Conservation (phyloP, 805 yeast species). For the Grigorovia jiainica region DNA sequence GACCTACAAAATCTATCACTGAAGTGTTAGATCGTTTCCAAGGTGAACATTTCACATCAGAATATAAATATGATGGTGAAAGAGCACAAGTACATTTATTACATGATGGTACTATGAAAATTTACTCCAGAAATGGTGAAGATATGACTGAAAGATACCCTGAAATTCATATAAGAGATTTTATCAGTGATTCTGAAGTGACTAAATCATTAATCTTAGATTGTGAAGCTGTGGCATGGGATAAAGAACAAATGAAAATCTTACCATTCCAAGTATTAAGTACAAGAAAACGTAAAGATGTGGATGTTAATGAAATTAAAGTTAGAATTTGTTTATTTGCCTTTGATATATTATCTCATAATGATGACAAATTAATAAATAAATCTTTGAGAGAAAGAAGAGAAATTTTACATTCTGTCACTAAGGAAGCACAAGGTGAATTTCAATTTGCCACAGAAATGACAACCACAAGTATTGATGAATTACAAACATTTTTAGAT, state of each 20-base stretch:
- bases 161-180: constrained; percentile 66
- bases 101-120: constrained; percentile 53
- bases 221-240: constrained; percentile 98
- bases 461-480: constrained; percentile 60
- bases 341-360: constrained; percentile 71
- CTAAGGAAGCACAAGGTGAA: constrained; percentile 60
- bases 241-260: constrained; percentile 62
- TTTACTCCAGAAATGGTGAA: constrained; percentile 91
- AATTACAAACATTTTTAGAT: constrained; percentile 76
- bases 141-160: constrained; percentile 96
- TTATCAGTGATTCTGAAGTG: constrained; percentile 31
- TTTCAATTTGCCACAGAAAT: constrained; percentile 71
- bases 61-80: constrained; percentile 96
- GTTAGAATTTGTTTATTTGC: constrained; percentile 90
- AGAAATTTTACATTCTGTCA: constrained; percentile 42
- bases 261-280: constrained; percentile 89
- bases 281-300: constrained; percentile 91
- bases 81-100: constrained; percentile 87
- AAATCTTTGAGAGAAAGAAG: constrained; percentile 66
- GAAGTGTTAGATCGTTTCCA: constrained; percentile 87
- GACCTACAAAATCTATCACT: constrained; percentile 89
- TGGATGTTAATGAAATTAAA: constrained; percentile 74
- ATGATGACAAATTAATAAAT: constrained; percentile 62
- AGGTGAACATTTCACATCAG: constrained; percentile 82
- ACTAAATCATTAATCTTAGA: constrained; percentile 67